These are phyloP conservation scores for Nannochloropsis gaditana DNA, from an alignment of 108 stramenopile genomes.

Conservation along the genomic window DNA sequence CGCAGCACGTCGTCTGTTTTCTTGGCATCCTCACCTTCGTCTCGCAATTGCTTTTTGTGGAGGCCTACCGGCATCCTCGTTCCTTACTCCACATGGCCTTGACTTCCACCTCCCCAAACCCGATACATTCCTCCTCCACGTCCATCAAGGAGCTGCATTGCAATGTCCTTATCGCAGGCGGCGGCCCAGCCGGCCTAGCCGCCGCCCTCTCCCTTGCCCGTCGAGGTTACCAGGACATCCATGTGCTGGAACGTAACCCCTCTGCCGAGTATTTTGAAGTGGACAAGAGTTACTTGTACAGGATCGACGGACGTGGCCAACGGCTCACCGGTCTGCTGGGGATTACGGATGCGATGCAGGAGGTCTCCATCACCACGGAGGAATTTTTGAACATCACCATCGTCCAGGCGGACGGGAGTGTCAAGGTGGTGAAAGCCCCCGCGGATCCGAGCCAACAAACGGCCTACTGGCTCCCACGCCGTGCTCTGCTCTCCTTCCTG, in stretches of 20 bases:
- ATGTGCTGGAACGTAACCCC: constrained; percentile 30
- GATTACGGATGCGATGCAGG: constrained; percentile 27
- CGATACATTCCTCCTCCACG: background rate
- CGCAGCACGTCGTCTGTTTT: background rate
- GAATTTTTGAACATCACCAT: constrained; percentile 18
- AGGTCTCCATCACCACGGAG: background rate
- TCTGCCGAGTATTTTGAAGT: constrained; percentile 33
- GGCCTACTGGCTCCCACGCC: background rate
- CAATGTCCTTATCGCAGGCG: constrained; percentile 28
- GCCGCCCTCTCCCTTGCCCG: constrained; percentile 35
- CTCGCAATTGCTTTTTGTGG: background rate
- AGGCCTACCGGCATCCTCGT: background rate
- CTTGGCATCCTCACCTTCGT: background rate
- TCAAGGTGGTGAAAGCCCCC: background rate
- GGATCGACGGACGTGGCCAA: constrained; percentile 32
- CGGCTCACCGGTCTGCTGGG: constrained; percentile 20
- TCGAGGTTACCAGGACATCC: constrained; percentile 32
- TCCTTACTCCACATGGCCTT: background rate
- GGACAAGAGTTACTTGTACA: constrained; percentile 27
- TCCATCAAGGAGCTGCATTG: background rate
- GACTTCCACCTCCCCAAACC: background rate
- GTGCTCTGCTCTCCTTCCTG: constrained; percentile 8
- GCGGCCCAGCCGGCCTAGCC: constrained; percentile 34
- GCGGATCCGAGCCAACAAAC: background rate
- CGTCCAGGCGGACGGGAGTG: background rate